phyloP scores from a whole-genome alignment of 192 early-diverging fungal genomes.

The Chytriomyces sp. region DNA sequence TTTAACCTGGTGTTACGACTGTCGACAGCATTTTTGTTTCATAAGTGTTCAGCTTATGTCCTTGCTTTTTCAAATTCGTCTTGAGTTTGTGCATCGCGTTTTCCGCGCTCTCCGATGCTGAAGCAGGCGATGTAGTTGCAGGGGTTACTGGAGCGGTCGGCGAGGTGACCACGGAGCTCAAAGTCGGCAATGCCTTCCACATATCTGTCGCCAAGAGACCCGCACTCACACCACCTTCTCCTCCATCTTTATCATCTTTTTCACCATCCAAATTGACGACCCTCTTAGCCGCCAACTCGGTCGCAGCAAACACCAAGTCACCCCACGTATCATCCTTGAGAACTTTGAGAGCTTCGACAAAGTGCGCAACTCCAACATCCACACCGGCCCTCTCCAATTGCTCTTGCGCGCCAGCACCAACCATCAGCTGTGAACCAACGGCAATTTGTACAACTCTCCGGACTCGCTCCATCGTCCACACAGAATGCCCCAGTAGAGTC shows the following conservation, averaged over 20 bases:
- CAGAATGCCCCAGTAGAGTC: conserved; percentile 17
- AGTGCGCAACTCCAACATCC: background rate
- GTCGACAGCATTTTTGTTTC: conserved; percentile 77
- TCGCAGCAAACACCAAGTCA: conserved; percentile 1
- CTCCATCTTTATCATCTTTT: conserved; percentile 17
- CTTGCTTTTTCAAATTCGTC: conserved; percentile 27
- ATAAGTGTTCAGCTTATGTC: conserved; percentile 55
- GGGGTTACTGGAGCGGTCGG: background rate
- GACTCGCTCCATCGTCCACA: conserved; percentile 32
- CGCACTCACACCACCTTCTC: background rate
- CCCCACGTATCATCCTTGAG: conserved; percentile 26
- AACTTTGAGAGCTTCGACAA: conserved; percentile 26
- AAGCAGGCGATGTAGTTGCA: background rate
- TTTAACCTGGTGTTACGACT: conserved; percentile 76
- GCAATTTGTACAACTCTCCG: conserved; percentile 33
- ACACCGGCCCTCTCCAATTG: background rate
- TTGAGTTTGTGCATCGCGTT: conserved; percentile 46
- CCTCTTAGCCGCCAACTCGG: background rate
- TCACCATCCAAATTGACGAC: background rate
- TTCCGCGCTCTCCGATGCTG: conserved; percentile 2
- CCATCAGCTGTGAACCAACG: conserved; percentile 25
- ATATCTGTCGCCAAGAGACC: background rate
- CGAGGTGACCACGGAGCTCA: background rate
- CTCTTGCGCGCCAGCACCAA: background rate
- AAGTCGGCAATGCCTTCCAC: background rate